phyloP scores from a whole-genome alignment of 306 rosid genomes.

The Castanea mollissima region DNA sequence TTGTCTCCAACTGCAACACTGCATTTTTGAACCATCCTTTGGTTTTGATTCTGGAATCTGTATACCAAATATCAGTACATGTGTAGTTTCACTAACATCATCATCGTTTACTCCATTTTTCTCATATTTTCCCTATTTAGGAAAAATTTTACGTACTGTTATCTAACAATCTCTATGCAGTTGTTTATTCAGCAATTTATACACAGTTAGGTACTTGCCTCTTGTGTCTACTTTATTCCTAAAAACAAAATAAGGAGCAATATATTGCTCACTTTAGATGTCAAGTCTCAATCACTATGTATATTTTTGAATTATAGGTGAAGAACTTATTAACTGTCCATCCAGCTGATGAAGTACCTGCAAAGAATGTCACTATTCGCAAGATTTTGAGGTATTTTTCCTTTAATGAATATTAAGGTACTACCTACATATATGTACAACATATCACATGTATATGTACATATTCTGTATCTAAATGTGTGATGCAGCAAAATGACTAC shows the following conservation, averaged over 20 bases:
- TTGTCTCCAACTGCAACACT: too few species aligned
- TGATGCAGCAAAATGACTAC: neutral
- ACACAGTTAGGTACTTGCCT: too few species aligned
- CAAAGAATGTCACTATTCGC: slow-evolving; percentile 85
- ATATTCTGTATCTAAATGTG: neutral
- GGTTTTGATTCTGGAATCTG: too few species aligned
- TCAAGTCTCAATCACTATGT: neutral
- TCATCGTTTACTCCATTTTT: neutral
- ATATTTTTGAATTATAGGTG: slow-evolving; percentile 40
- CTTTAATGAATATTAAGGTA: neutral
- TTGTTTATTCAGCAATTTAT: neutral
- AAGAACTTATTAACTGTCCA: slow-evolving; percentile 78
- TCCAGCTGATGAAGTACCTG: slow-evolving; percentile 71
- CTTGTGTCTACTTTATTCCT: neutral
- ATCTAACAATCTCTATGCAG: neutral
- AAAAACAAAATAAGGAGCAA: neutral
- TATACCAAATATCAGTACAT: too few species aligned
- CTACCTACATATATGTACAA: neutral
- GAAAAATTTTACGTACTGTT: too few species aligned
- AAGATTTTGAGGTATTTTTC: slow-evolving; percentile 73
- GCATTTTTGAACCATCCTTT: too few species aligned
- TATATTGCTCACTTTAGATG: neutral
- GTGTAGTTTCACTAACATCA: neutral
- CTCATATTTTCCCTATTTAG: too few species aligned
- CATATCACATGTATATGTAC: neutral